Percentiles rank a stretch among this genome's conserved stretches.
phyloP scores from a whole-genome alignment of 2,329 filamentous ascomycete genomes.

The Ascochyta pisi region DNA sequence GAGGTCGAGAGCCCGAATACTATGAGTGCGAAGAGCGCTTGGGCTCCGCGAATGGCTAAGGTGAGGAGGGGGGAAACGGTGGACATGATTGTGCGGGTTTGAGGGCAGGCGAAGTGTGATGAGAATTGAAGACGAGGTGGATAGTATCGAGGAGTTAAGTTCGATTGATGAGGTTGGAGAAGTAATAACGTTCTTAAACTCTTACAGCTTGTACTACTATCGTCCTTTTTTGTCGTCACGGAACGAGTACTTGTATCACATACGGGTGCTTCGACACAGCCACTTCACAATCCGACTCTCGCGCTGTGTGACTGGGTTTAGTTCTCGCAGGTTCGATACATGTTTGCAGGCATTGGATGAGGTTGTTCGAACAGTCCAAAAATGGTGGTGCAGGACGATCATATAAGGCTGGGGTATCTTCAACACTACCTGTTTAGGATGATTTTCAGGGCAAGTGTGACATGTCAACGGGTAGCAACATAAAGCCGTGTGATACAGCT shows the following conservation, averaged over 20 bases:
- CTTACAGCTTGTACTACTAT: background rate
- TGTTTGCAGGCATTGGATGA: too few relatives aligned
- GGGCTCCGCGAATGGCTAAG: slow-evolving; percentile 26
- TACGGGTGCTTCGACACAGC: background rate
- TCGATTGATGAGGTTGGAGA: too few relatives aligned
- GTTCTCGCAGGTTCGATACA: too few relatives aligned
- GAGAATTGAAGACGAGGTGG: too few relatives aligned
- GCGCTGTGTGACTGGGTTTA: background rate
- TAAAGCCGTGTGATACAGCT: background rate
- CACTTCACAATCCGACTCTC: background rate
- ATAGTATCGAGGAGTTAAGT: too few relatives aligned
- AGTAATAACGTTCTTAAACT: background rate
- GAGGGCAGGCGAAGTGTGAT: too few relatives aligned
- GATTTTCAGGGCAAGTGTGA: background rate
- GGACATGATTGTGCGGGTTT: background rate
- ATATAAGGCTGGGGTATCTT: background rate
- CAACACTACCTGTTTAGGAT: background rate
- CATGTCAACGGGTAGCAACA: slow-evolving; percentile 8
- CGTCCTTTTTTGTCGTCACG: background rate
- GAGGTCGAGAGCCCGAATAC: slow-evolving; percentile 29
- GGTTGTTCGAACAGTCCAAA: background rate
- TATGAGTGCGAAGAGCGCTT: slow-evolving; percentile 30
- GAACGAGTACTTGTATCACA: background rate
- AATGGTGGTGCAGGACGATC: background rate
- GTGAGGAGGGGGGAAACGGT: slow-evolving; percentile 8